Percentiles rank a stretch among this genome's conserved stretches.
phyloP scores from a whole-genome alignment of 1,139 yeast genomes.

The Hanseniaspora uvarum region DNA sequence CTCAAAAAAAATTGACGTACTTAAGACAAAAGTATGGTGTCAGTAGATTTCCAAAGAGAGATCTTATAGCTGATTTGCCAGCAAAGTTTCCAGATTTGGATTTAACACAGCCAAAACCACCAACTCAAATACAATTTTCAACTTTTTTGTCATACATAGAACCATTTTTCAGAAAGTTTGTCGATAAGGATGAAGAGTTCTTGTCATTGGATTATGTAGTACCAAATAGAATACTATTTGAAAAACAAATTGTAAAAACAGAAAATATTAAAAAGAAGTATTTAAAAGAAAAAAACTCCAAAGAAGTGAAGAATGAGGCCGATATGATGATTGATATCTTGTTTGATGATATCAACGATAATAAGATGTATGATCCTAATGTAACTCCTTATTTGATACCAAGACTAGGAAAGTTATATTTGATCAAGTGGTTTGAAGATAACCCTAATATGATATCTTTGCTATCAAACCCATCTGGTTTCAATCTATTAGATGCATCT shows the following conservation, averaged over 20 bases:
- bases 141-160: conserved; percentile 82
- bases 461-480: conserved; percentile 14
- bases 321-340: not conserved
- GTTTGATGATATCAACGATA: conserved; percentile 11
- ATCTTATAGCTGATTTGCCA: conserved; percentile 65
- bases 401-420: conserved; percentile 69
- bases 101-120: conserved; percentile 74
- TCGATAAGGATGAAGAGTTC: conserved; percentile 72
- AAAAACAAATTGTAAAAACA: conserved; percentile 2
- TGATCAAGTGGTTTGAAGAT: conserved; percentile 64
- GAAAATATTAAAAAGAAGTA: conserved; percentile 16
- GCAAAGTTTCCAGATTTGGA: conserved; percentile 83
- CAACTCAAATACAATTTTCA: conserved; percentile 84
- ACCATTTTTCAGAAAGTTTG: conserved; percentile 65
- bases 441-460: conserved; percentile 4
- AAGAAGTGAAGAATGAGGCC: not conserved
- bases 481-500: conserved; percentile 26
- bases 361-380: conserved; percentile 49
- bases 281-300: not conserved
- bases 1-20: conserved; percentile 55
- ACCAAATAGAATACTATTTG: conserved; percentile 39
- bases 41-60: conserved; percentile 74
- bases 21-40: conserved; percentile 74
- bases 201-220: conserved; percentile 50
- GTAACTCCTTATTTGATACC: conserved; percentile 68